Conservation (phyloP, 2,329 filamentous ascomycete species). For the Verticillium nonalfalfae region DNA sequence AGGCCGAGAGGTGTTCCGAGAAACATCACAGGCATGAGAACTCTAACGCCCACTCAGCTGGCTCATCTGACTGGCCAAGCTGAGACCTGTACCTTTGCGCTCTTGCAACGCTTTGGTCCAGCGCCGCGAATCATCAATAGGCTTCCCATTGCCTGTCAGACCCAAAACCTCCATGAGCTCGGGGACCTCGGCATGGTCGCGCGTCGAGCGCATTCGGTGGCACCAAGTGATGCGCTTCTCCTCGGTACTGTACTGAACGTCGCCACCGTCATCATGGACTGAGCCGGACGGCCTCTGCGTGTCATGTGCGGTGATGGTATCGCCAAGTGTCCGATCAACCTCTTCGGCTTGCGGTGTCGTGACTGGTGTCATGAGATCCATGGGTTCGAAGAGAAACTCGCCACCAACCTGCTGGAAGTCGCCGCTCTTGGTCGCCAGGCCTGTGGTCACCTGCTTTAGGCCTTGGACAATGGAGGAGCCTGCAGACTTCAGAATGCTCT, state of each 20-base stretch:
- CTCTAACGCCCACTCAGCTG: conserved; percentile 25
- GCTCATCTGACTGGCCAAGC: conserved; percentile 43
- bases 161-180: conserved; percentile 60
- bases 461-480: conserved; percentile 47
- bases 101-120: conserved; percentile 39
- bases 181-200: conserved; percentile 69
- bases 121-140: conserved; percentile 31
- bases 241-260: conserved; percentile 23
- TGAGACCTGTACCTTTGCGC: conserved; percentile 48
- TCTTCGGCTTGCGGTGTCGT: conserved; percentile 34
- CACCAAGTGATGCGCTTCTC: conserved; percentile 69
- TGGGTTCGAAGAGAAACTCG: conserved; percentile 69
- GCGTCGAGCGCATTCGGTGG: conserved; percentile 72
- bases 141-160: conserved; percentile 34
- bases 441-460: conserved; percentile 49
- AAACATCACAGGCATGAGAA: neutral
- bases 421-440: conserved; percentile 57
- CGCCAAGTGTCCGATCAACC: conserved; percentile 22
- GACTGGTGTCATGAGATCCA: conserved; percentile 35
- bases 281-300: conserved; percentile 6
- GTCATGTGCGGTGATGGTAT: conserved; percentile 6
- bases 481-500: conserved; percentile 43
- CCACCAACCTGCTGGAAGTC: conserved; percentile 66
- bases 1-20: neutral
- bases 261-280: conserved; percentile 14